phyloP scores from a whole-genome alignment of 306 rosid species.

The peach (Prunus persica) region DNA sequence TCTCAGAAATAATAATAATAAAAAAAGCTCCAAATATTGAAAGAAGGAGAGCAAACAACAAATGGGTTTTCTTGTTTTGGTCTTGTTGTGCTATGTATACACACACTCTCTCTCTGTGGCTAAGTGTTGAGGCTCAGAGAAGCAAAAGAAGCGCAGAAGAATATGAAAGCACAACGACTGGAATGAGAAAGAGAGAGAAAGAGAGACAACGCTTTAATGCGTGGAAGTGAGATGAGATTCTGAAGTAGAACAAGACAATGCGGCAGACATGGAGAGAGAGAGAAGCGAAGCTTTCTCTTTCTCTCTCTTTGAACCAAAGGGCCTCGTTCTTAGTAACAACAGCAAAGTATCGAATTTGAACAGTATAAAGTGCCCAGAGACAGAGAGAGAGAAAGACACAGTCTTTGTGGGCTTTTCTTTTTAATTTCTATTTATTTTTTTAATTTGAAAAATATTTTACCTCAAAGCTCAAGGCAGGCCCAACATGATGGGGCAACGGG shows the following conservation, averaged over 20 bases:
- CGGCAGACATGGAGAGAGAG: conserved; percentile 49
- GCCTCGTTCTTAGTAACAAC: conserved; percentile 85
- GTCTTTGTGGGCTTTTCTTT: conserved; percentile 31
- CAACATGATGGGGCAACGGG: conserved; percentile 70
- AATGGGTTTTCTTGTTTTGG: conserved; percentile 22
- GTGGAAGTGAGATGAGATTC: conserved; percentile 90
- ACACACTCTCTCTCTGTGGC: conserved; percentile 8
- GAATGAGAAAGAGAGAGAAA: conserved; percentile 29
- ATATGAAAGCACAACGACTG: conserved; percentile 42
- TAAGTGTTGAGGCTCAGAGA: conserved; percentile 32
- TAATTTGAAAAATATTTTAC: conserved; percentile 17
- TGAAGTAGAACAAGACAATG: conserved; percentile 86
- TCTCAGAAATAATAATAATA: not conserved
- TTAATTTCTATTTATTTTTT: conserved; percentile 13
- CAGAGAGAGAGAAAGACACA: conserved; percentile 10
- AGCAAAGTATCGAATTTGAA: conserved; percentile 83
- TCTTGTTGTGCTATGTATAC: conserved; percentile 27
- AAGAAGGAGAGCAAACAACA: conserved; percentile 23
- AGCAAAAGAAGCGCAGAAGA: conserved; percentile 32
- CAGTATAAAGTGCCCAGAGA: conserved; percentile 66
- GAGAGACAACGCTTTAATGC: conserved; percentile 53
- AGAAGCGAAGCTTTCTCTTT: conserved; percentile 24
- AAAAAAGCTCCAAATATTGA: conserved; percentile 2
- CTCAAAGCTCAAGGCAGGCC: conserved; percentile 54
- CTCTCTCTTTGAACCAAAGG: conserved; percentile 59